Percentiles rank a stretch among this genome's conserved stretches.
Conservation (phyloP, 495 filamentous ascomycete species). For the Aspergillus olivimuriae region DNA sequence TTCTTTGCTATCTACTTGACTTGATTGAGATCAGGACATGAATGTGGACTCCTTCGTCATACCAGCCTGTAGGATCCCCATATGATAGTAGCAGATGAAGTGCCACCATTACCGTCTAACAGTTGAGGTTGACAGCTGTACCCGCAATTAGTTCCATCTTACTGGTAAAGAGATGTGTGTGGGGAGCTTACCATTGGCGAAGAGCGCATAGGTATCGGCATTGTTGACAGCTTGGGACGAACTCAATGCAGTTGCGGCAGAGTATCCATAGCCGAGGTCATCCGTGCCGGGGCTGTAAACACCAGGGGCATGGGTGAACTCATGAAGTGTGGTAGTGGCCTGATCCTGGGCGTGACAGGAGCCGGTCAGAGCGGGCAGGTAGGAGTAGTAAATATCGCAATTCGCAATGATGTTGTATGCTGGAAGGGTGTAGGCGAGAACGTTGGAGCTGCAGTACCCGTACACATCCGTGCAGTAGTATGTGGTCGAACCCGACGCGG, state of each 20-base stretch:
- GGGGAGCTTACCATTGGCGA: conserved; percentile 43
- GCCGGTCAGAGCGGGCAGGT: conserved; percentile 35
- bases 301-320: conserved; percentile 54
- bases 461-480: conserved; percentile 50
- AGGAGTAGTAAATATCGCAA: conserved; percentile 49
- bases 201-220: conserved; percentile 58
- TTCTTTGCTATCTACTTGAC: too few relatives aligned
- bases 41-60: neutral
- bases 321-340: conserved; percentile 54
- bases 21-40: too few relatives aligned
- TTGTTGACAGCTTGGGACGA: conserved; percentile 46
- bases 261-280: conserved; percentile 55
- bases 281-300: conserved; percentile 50
- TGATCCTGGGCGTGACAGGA: conserved; percentile 55
- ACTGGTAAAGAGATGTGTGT: neutral
- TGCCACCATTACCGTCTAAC: too few relatives aligned
- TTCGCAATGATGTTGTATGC: conserved; percentile 46
- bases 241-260: conserved; percentile 35
- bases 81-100: too few relatives aligned
- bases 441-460: conserved; percentile 41
- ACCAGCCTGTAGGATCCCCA: too few relatives aligned
- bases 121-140: conserved; percentile 22
- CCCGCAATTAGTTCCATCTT: too few relatives aligned
- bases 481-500: conserved; percentile 33
- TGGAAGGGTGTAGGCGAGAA: conserved; percentile 53